Evolutionary conservation across 2,329 filamentous ascomycete genomes (phyloP).

Genomic region (Xylariaceae sp.): DNA sequence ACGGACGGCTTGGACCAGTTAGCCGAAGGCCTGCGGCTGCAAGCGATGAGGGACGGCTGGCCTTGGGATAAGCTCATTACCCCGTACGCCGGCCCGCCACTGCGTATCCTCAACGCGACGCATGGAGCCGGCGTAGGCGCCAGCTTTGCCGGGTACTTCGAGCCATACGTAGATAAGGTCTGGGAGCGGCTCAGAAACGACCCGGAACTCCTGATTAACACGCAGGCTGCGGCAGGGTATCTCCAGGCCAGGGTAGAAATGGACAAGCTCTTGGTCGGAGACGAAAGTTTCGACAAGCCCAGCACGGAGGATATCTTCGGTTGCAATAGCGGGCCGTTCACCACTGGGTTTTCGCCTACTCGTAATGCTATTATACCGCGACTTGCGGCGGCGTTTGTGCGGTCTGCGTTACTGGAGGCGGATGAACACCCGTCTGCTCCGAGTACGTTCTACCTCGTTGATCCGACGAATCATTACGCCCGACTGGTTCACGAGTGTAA

Average conservation of each 20-base stretch:
- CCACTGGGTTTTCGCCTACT: constrained; percentile 37
- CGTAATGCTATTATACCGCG: constrained; percentile 45
- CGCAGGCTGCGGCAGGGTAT: constrained; percentile 56
- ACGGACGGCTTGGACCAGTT: constrained; percentile 54
- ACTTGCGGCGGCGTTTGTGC: constrained; percentile 50
- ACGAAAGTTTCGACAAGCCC: constrained; percentile 51
- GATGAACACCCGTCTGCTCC: constrained; percentile 39
- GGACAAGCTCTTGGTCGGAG: constrained; percentile 37
- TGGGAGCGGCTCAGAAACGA: constrained; percentile 36
- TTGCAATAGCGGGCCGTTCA: constrained; percentile 61
- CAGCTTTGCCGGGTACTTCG: constrained; percentile 43
- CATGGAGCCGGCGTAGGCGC: constrained; percentile 41
- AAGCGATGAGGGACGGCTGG: constrained; percentile 51
- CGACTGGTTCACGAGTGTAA: constrained; percentile 53
- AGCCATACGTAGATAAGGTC: constrained; percentile 41
- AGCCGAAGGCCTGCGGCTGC: constrained; percentile 49
- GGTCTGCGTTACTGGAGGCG: constrained; percentile 47
- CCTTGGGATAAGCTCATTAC: constrained; percentile 59
- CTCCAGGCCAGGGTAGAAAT: constrained; percentile 47
- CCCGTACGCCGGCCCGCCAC: constrained; percentile 27
- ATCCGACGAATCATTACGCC: constrained; percentile 55
- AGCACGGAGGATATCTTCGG: constrained; percentile 61
- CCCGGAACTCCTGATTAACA: constrained; percentile 54
- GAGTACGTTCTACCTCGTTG: constrained; percentile 36
- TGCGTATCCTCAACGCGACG: constrained; percentile 44